A percentile compares a stretch with the other conserved stretches of the same genome.
Evolutionary conservation across 345 rosid genomes (phyloP).

Genomic region (Populus ilicifolia): DNA sequence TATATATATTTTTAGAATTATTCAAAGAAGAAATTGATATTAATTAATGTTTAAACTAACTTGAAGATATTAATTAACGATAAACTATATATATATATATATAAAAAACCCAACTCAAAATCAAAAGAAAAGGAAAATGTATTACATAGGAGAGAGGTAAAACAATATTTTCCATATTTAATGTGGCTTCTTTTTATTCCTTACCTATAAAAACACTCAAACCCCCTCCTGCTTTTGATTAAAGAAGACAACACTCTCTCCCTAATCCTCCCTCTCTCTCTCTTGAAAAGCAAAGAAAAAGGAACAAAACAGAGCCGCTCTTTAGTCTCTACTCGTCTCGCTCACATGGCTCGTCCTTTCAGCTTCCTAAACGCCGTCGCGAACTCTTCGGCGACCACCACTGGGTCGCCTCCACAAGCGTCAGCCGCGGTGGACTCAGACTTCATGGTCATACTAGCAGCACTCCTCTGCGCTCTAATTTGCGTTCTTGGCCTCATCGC

Average conservation of each 20-base stretch:
- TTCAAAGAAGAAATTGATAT: too few species aligned
- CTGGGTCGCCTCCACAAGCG: slow-evolving; percentile 8
- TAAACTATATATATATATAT: too few species aligned
- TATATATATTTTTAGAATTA: too few species aligned
- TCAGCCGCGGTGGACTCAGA: slow-evolving; percentile 50
- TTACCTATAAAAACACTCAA: slow-evolving; percentile 4
- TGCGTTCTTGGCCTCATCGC: slow-evolving; percentile 83
- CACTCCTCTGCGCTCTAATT: slow-evolving; percentile 79
- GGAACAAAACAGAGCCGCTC: neutral
- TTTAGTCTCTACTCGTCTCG: slow-evolving; percentile 1
- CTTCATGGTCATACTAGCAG: slow-evolving; percentile 75
- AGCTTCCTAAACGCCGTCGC: slow-evolving; percentile 47
- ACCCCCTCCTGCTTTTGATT: neutral
- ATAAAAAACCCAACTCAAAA: too few species aligned
- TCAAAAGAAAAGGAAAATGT: neutral
- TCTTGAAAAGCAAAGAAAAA: neutral
- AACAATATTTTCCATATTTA: neutral
- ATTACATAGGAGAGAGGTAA: neutral
- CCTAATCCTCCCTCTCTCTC: neutral
- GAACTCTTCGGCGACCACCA: slow-evolving; percentile 34
- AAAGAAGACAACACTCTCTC: neutral
- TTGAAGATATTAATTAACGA: too few species aligned
- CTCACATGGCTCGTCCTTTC: slow-evolving; percentile 68
- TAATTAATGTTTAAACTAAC: too few species aligned
- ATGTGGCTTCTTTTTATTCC: neutral